Base-by-base conservation (phyloP, 2,329 filamentous ascomycete species). In the Epicoccum nigrum region DNA sequence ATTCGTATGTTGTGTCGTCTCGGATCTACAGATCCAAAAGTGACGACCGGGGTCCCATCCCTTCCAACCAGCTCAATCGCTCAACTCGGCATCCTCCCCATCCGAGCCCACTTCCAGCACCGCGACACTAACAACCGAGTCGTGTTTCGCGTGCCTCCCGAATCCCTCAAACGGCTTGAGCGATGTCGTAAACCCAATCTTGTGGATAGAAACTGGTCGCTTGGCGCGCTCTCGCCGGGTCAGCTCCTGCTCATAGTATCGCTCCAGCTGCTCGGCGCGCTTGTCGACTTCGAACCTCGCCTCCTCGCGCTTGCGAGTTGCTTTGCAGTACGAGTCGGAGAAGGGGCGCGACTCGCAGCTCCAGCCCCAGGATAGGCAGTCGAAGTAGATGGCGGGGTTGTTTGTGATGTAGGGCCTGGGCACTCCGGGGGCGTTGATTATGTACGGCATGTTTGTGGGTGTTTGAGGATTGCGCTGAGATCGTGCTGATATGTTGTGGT, bases 361-460 rank as follows among this genome's bases (percentile, higher is more conserved):
- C 56, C 60, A 63, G 13, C 56, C 47, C 49, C 57, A 63, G 2
- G 46, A 28, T 9, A 41, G 34, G 17, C 48, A 56, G 37, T 64
- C 60, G 19, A 66, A 53, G 44, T 55, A 63, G 32, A 66, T 62
- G n/a, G 28, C 45, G 1, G 56, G 54, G 34, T 63, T 54, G 35
- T 63, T 60, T 34, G 58, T 62, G 37, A 64, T 51, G 44, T 55
- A 65, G 11, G 54, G 51, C 4, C 54, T 54, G n/a, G 52, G 53
- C 20, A 45, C 48, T 13, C 28, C 34, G 3, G 59, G 60, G 5
- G 55, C 52, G 28, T 54, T 45, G 43, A 63, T 61, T 23, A 65
- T 54, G 49, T 65, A 65, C 3, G 62, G 60, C 62, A 65, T 65
- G 7, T 8, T 53, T 21, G 12, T 33, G 15, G 15, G 17, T 16